Conservation (phyloP, 495 filamentous ascomycete genomes). For the Penicillium cataractarum region DNA sequence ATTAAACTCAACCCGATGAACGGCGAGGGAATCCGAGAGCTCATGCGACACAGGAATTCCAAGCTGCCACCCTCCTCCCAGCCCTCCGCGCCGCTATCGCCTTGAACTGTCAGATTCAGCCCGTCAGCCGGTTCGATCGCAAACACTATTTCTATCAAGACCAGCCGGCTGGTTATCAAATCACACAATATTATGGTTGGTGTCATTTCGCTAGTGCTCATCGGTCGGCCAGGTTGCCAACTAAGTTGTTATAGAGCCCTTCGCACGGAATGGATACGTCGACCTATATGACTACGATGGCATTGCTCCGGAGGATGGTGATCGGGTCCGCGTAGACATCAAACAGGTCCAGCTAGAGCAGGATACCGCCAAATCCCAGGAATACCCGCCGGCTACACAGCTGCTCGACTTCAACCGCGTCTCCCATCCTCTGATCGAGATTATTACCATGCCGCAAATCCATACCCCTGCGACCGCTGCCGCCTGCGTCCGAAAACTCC, state of each 20-base stretch:
- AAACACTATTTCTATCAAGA: slow-evolving; percentile 99
- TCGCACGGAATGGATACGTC: slow-evolving; percentile 76
- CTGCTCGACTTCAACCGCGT: slow-evolving; percentile 95
- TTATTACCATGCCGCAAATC: slow-evolving; percentile 89
- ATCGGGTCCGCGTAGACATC: slow-evolving; percentile 72
- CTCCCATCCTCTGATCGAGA: slow-evolving; percentile 87
- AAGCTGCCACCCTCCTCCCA: slow-evolving; percentile 80
- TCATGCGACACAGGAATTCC: slow-evolving; percentile 60
- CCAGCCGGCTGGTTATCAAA: slow-evolving; percentile 94
- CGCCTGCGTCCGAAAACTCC: slow-evolving; percentile 85
- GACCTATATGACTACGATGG: slow-evolving; percentile 75
- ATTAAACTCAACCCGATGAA: neutral
- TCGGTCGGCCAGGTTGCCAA: neutral
- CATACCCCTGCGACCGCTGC: slow-evolving; percentile 84
- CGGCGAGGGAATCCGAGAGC: slow-evolving; percentile 2
- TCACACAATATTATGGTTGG: slow-evolving; percentile 88
- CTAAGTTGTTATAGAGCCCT: slow-evolving; percentile 59
- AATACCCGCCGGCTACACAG: slow-evolving; percentile 70
- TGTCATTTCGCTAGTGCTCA: neutral
- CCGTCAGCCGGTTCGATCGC: slow-evolving; percentile 80
- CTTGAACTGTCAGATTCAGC: slow-evolving; percentile 76
- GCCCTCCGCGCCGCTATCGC: slow-evolving; percentile 88
- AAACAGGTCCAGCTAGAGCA: slow-evolving; percentile 96
- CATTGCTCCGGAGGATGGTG: slow-evolving; percentile 70
- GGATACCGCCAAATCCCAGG: slow-evolving; percentile 92